Percentiles rank a stretch among this genome's conserved stretches.
Conservation (phyloP, 805 yeast genomes). For the Ascoidea asiatica region DNA sequence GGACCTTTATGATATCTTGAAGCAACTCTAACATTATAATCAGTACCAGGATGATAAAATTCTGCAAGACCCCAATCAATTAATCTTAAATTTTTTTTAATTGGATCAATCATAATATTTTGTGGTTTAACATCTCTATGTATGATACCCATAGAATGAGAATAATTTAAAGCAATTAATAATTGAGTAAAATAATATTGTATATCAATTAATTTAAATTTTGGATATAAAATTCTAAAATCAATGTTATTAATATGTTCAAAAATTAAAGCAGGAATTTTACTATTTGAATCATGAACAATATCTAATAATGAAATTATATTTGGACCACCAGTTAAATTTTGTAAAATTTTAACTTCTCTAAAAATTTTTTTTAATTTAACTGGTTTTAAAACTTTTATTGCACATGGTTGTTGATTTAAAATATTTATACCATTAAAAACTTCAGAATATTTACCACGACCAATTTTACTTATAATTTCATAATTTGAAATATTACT, state of each 20-base stretch:
- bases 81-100: constrained; percentile 43
- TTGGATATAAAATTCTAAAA: constrained; percentile 76
- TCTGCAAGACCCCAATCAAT: constrained; percentile 96
- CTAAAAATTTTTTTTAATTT: constrained; percentile 86
- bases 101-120: constrained; percentile 85
- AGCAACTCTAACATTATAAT: constrained; percentile 85
- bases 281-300: constrained; percentile 75
- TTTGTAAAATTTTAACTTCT: constrained; percentile 78
- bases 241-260: constrained; percentile 79
- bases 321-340: constrained; percentile 74
- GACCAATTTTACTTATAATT: constrained; percentile 69
- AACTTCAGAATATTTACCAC: constrained; percentile 92
- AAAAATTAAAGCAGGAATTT: constrained; percentile 81
- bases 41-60: constrained; percentile 80
- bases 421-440: constrained; percentile 67
- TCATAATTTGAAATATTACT: constrained; percentile 54
- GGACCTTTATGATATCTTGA: constrained; percentile 90
- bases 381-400: constrained; percentile 87
- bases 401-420: constrained; percentile 56
- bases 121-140: constrained; percentile 93
- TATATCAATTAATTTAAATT: constrained; percentile 61
- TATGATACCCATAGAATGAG: constrained; percentile 90
- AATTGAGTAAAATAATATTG: constrained; percentile 75
- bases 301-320: constrained; percentile 64
- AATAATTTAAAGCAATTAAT: constrained; percentile 70